phyloP scores from a whole-genome alignment of 177 flowering plant genomes.

The Telopea speciosissima region DNA sequence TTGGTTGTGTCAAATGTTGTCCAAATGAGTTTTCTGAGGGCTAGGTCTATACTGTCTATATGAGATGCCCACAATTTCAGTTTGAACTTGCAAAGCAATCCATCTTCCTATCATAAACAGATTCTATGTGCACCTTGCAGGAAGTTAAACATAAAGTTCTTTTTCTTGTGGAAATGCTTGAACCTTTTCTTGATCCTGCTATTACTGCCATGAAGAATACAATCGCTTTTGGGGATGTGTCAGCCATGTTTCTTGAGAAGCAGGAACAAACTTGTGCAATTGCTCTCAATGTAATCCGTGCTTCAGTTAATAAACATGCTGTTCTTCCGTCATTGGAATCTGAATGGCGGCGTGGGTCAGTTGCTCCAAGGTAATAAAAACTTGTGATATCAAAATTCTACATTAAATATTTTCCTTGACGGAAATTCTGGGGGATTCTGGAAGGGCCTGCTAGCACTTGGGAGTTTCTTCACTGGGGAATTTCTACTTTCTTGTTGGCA shows the following conservation, averaged over 20 bases:
- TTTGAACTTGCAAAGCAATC: background rate
- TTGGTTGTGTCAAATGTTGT: no score
- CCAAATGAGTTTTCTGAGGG: background rate
- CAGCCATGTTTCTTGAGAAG: constrained; percentile 39
- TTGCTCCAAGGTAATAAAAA: constrained; percentile 70
- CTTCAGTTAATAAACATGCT: constrained; percentile 60
- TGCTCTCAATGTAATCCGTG: constrained; percentile 67
- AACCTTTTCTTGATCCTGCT: constrained; percentile 81
- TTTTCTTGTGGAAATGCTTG: constrained; percentile 88
- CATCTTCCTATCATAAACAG: background rate
- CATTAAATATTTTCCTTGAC: background rate
- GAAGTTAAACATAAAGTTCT: constrained; percentile 70
- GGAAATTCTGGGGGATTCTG: background rate
- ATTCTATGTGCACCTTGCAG: constrained; percentile 31
- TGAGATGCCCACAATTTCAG: background rate
- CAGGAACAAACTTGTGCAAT: constrained; percentile 50
- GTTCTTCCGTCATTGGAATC: constrained; percentile 85
- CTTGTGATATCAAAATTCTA: background rate
- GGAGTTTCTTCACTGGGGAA: no score
- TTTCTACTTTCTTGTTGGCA: no score
- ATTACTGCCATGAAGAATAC: constrained; percentile 38
- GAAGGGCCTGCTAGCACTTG: no score
- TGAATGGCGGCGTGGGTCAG: constrained; percentile 79
- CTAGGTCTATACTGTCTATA: background rate
- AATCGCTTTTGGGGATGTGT: constrained; percentile 66